These are phyloP conservation scores for Quercus engelmannii DNA, from an alignment of 306 rosid genomes.

Conservation along the genomic window DNA sequence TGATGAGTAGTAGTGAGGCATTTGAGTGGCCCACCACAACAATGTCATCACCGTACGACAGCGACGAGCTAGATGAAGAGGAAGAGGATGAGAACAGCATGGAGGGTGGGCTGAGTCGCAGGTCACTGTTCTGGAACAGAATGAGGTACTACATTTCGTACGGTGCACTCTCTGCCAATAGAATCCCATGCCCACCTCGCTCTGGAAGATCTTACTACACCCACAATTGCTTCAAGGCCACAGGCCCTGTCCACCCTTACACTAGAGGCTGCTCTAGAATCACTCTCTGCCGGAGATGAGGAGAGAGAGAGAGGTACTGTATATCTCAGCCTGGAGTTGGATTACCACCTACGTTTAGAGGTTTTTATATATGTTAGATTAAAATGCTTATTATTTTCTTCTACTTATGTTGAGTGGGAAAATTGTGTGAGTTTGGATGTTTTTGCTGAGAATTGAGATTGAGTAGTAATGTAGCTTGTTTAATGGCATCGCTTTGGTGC, in stretches of 20 bases:
- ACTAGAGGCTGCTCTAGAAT: conserved; percentile 66
- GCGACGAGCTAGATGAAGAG: conserved; percentile 19
- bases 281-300: conserved; percentile 74
- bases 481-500: conserved; percentile 26
- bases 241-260: conserved; percentile 84
- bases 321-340: neutral
- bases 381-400: neutral
- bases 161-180: conserved; percentile 85
- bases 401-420: neutral
- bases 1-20: conserved; percentile 36
- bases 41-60: conserved; percentile 34
- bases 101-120: conserved; percentile 39
- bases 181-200: conserved; percentile 93
- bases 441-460: neutral
- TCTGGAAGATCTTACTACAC: conserved; percentile 94
- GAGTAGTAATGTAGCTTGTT: neutral
- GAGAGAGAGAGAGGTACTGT: neutral
- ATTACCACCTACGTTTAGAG: too few relatives aligned
- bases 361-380: too few relatives aligned
- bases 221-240: conserved; percentile 69
- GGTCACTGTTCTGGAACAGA: conserved; percentile 78
- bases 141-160: conserved; percentile 75
- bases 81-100: conserved; percentile 7
- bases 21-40: conserved; percentile 64
- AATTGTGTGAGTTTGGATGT: neutral